Base-by-base conservation (phyloP, 495 filamentous ascomycete genomes). In the Xylaria intraflava region DNA sequence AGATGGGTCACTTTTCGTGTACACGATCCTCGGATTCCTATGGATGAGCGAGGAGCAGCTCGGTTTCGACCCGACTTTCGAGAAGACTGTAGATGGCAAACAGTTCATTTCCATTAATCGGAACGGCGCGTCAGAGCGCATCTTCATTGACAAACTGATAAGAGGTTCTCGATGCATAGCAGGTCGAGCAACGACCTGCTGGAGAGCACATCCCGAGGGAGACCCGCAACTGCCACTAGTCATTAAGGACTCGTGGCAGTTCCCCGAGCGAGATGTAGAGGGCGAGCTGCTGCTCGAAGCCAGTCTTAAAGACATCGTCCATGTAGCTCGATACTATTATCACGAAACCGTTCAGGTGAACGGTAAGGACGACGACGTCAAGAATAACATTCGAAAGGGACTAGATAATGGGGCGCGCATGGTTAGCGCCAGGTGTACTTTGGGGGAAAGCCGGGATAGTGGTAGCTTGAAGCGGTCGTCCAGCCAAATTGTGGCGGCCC, bases 191-290 rank as follows among this genome's bases (percentile, higher is more conserved):
- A 76, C 72, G 35, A 75, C 69, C 29, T 77, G 69, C 46, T 78
- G 66, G 70, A 73, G 65, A 59, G 74, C 66, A 36, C 50, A 76
- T 60, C 14, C 31, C 31, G 31, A 35, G 14, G 31, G 2, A 11
- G 14, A 35, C 31, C 31, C 31, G 3, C 31, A 35, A 35, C 7
- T 11, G 31, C 9, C 31, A 12, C 62, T 59, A 39, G 60, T 75
- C 51, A 66, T 77, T 43, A 78, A 78, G 64, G 75, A 78, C 56
- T n/a, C n/a, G n/a, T n/a, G n/a, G n/a, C n/a, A n/a, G n/a, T n/a
- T n/a, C n/a, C n/a, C n/a, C n/a, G n/a, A n/a, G n/a, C n/a, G n/a
- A n/a, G n/a, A n/a, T n/a, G n/a, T n/a, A n/a, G n/a, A n/a, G n/a
- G n/a, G n/a, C n/a, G n/a, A n/a, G n/a, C n/a, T n/a, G n/a, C n/a